These are phyloP conservation scores for Trichosanthes cucumerina DNA, from an alignment of 306 rosid species.

Conservation along the genomic window DNA sequence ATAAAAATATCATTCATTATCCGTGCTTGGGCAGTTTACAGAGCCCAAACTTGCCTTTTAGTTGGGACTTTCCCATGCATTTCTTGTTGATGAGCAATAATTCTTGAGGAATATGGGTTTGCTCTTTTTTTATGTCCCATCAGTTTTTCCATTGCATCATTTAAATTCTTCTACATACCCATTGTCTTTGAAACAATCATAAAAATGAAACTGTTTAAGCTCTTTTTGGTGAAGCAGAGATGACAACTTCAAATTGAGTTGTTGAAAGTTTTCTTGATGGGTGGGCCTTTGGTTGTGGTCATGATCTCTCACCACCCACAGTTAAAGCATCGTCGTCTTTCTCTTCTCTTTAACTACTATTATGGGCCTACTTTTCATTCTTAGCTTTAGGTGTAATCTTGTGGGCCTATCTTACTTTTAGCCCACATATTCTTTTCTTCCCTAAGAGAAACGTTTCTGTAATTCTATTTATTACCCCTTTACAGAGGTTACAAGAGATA, in stretches of 20 bases:
- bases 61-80: constrained; percentile 7
- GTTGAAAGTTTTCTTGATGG: neutral
- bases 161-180: neutral
- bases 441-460: no score
- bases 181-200: neutral
- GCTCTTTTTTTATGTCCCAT: neutral
- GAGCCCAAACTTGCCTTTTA: neutral
- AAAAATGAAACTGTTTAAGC: neutral
- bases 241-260: neutral
- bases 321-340: no score
- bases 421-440: no score
- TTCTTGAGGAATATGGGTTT: neutral
- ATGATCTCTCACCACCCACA: neutral
- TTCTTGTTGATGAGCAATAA: neutral
- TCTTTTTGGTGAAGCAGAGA: neutral
- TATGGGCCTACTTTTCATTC: no score
- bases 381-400: no score
- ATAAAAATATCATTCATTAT: constrained; percentile 16
- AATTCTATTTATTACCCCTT: no score
- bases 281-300: neutral
- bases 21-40: constrained; percentile 21
- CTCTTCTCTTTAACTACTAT: no score
- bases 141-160: constrained; percentile 4
- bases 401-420: no score
- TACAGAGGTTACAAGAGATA: no score